Base-by-base conservation (phyloP, 768 basidiomycete genomes). In the Chlorophyllum brunneum region DNA sequence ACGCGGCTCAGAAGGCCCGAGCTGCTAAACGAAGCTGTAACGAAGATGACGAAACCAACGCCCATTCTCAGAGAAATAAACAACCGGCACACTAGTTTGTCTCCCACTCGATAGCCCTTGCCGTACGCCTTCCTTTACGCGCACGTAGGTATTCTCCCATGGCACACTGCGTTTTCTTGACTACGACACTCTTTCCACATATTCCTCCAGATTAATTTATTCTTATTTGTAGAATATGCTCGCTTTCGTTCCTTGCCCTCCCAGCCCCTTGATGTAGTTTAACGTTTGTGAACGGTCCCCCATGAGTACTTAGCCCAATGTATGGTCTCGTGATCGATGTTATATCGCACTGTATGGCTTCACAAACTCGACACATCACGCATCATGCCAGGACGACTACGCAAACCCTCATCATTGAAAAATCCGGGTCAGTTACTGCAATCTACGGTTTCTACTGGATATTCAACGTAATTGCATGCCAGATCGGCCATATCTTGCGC, bases 401-500 rank as follows among this genome's bases (percentile, higher is more conserved):
- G 62, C 51, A 63, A 59, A 41, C 54, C 54, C 27, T 59, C 59
- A 29, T 70, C 71, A 7, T 63, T 76, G 39, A 66, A 66, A 54
- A 59, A 56, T 40, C 70, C 66, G 70, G 74, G 75, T 76, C 16
- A 16, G 43, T 20, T n/a, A 4, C 5, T n/a, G n/a, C 27, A n/a
- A 9, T 16, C 27, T 16, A 40, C 13, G 4, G 29, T 29, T n/a
- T 30, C 2, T 27, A 45, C 29, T 11, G 24, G 16, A 10, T 18
- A 16, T 11, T 45, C 39, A 36, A 38, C 51, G 48, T 31, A 29
- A 23, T 48, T 13, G 20, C n/a, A 26, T 20, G 18, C 30, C 42
- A 91, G 88, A 81, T 54, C 76, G 76, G 45, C 76, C 86, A 13
- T 82, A 84, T 63, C 70, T 97, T 18, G 94, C 95, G n/a, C 81